phyloP scores from a whole-genome alignment of 495 filamentous ascomycete species.

The Xylaria nigripes region DNA sequence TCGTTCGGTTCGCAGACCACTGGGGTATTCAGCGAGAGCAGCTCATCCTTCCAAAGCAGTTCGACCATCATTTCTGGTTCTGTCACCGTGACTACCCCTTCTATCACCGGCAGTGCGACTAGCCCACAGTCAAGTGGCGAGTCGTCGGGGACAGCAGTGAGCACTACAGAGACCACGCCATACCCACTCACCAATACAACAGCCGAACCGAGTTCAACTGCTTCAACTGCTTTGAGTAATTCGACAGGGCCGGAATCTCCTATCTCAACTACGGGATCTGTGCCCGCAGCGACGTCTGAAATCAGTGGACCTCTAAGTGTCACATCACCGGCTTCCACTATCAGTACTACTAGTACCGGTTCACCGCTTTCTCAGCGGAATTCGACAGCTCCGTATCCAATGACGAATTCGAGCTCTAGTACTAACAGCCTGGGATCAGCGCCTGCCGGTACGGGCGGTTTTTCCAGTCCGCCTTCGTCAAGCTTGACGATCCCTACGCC shows the following conservation, averaged over 20 bases:
- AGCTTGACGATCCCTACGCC: neutral
- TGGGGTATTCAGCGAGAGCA: neutral
- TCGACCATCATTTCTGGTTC: neutral
- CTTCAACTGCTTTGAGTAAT: neutral
- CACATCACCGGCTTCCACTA: neutral
- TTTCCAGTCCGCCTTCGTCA: neutral
- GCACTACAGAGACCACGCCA: neutral
- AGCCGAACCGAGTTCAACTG: neutral
- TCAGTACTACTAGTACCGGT: neutral
- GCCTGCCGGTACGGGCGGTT: neutral
- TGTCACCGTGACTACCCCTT: neutral
- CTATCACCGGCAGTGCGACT: neutral
- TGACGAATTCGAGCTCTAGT: slow-evolving; percentile 18
- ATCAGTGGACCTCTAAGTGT: neutral
- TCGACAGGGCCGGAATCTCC: neutral
- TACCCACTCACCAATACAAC: neutral
- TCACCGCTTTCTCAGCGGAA: neutral
- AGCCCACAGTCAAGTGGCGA: neutral
- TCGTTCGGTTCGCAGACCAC: neutral
- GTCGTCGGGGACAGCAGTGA: neutral
- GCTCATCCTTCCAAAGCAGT: neutral
- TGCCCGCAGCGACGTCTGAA: neutral
- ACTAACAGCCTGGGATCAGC: neutral
- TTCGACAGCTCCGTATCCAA: slow-evolving; percentile 13
- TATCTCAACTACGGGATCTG: neutral